Percentiles rank a stretch among this genome's conserved stretches.
Conservation (phyloP, 768 basidiomycete genomes). For the Phlebiopsis flavidoalba region DNA sequence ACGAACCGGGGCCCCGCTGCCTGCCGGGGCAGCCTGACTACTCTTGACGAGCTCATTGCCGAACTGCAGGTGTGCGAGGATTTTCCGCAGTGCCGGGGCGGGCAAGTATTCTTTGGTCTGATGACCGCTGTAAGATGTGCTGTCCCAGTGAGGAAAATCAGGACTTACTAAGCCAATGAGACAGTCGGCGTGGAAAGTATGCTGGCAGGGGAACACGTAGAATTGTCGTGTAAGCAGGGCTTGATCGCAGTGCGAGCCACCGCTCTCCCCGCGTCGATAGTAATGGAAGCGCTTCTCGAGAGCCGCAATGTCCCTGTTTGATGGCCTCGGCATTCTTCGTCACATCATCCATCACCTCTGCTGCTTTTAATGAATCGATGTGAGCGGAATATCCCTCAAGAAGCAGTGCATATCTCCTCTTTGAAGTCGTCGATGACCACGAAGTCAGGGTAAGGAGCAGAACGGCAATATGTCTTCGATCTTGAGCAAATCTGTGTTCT, state of each 20-base stretch:
- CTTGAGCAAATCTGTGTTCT: constrained; percentile 90
- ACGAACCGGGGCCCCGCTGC: constrained; percentile 28
- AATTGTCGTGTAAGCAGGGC: constrained; percentile 85
- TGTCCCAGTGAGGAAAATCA: neutral
- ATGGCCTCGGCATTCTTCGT: constrained; percentile 90
- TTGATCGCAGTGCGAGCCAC: constrained; percentile 76
- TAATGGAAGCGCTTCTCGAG: constrained; percentile 89
- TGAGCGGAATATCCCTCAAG: constrained; percentile 91
- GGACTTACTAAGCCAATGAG: constrained; percentile 82
- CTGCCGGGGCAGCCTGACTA: constrained; percentile 27
- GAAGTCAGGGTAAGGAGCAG: constrained; percentile 99
- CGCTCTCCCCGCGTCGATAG: constrained; percentile 72
- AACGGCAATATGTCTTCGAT: constrained; percentile 99
- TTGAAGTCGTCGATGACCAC: constrained; percentile 99
- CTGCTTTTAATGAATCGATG: constrained; percentile 77
- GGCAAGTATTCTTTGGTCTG: constrained; percentile 93
- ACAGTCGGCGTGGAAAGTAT: constrained; percentile 97
- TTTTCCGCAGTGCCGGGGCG: constrained; percentile 73
- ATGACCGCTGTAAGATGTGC: neutral
- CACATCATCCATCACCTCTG: constrained; percentile 95
- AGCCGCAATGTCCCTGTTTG: constrained; percentile 82
- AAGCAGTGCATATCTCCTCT: constrained; percentile 93
- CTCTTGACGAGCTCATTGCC: constrained; percentile 75
- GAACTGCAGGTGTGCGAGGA: constrained; percentile 83
- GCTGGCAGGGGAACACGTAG: constrained; percentile 98